Evolutionary conservation across 768 basidiomycete species (phyloP).

Genomic region (Pleurotus salmoneostramineus): DNA sequence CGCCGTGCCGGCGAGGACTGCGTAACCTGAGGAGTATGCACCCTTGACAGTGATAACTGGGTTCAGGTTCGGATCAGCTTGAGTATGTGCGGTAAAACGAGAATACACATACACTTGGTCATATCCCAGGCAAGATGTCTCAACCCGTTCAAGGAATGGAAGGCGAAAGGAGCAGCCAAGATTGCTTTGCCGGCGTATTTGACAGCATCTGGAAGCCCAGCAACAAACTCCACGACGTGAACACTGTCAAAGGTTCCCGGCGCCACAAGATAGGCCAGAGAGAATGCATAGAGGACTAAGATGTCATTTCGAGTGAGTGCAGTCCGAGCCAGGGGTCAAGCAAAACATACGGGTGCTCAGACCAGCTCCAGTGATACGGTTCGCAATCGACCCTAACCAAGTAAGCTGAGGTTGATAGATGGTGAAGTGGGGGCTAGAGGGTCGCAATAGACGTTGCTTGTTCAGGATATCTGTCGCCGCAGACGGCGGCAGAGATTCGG

Average conservation of each 20-base stretch:
- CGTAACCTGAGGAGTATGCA: conserved; percentile 78
- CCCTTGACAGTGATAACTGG: conserved; percentile 80
- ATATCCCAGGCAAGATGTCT: conserved; percentile 90
- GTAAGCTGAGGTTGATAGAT: conserved; percentile 97
- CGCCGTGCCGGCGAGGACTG: conserved; percentile 76
- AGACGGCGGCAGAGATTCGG: conserved; percentile 59
- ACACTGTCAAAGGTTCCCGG: conserved; percentile 79
- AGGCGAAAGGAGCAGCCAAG: conserved; percentile 85
- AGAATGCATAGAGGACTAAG: conserved; percentile 83
- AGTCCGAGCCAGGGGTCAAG: neutral
- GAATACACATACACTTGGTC: conserved; percentile 68
- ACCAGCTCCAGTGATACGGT: conserved; percentile 81
- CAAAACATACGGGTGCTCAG: conserved; percentile 67
- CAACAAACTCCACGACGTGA: conserved; percentile 69
- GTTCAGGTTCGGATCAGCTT: neutral
- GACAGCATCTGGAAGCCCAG: conserved; percentile 67
- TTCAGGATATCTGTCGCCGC: conserved; percentile 69
- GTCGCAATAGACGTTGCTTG: conserved; percentile 83
- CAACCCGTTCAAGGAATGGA: conserved; percentile 87
- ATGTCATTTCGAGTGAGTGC: neutral
- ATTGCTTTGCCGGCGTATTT: conserved; percentile 76
- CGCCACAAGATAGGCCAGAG: conserved; percentile 80
- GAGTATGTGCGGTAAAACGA: neutral
- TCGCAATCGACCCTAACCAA: conserved; percentile 81
- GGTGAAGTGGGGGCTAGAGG: conserved; percentile 90